Evolutionary conservation across 805 yeast species (phyloP).

Genomic region (Ogataea trehalophila): DNA sequence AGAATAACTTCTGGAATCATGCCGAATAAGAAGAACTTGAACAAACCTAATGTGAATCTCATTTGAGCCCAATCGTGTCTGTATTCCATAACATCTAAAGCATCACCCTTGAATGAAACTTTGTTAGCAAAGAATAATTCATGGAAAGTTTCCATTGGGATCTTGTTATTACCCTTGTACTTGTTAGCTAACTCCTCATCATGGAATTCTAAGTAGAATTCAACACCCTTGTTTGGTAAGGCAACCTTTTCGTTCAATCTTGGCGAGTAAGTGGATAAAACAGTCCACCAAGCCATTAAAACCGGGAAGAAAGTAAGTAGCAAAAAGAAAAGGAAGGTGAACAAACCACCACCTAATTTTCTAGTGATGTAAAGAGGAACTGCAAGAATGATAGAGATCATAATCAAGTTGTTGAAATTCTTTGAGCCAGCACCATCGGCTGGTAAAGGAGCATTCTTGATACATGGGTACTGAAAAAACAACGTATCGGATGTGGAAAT

Average conservation of each 20-base stretch:
- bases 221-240: slow-evolving; percentile 73
- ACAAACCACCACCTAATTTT: slow-evolving; percentile 65
- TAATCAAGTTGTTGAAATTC: slow-evolving; percentile 59
- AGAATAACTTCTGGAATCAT: slow-evolving; percentile 89
- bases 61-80: slow-evolving; percentile 90
- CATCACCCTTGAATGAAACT: slow-evolving; percentile 84
- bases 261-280: slow-evolving; percentile 73
- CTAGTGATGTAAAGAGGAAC: slow-evolving; percentile 61
- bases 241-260: slow-evolving; percentile 72
- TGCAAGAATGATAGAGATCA: slow-evolving; percentile 45
- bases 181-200: slow-evolving; percentile 61
- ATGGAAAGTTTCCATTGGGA: slow-evolving; percentile 91
- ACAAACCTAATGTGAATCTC: slow-evolving; percentile 70
- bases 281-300: slow-evolving; percentile 78
- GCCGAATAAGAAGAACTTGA: slow-evolving; percentile 76
- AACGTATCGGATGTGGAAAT: neutral
- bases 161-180: slow-evolving; percentile 69
- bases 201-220: slow-evolving; percentile 77
- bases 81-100: slow-evolving; percentile 75
- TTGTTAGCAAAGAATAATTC: slow-evolving; percentile 80
- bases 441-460: slow-evolving; percentile 80
- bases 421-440: slow-evolving; percentile 89
- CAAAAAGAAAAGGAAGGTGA: slow-evolving; percentile 58
- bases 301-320: slow-evolving; percentile 60
- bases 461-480: slow-evolving; percentile 50